Evolutionary conservation across 2,329 filamentous ascomycete genomes (phyloP).

Genomic region (Xylaria sp.): DNA sequence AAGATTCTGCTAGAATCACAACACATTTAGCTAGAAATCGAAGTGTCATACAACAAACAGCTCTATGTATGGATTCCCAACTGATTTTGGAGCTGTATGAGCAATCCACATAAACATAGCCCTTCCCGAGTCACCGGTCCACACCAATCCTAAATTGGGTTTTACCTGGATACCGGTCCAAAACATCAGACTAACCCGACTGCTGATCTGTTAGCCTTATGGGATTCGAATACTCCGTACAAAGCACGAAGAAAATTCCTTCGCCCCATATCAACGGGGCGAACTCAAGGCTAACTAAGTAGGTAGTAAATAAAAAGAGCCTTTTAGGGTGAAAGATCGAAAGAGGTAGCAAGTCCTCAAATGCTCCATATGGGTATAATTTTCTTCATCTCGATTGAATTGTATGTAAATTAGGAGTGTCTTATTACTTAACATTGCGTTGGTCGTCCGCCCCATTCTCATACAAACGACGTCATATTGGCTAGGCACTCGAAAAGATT

Average conservation of each 20-base stretch:
- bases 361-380: constrained; percentile 1
- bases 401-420: constrained; percentile 16
- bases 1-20: not conserved
- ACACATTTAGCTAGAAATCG: not conserved
- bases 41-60: constrained; percentile 8
- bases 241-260: constrained; percentile 31
- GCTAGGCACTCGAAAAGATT: not conserved
- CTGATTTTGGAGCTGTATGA: not conserved
- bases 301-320: not conserved
- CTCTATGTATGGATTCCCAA: not conserved
- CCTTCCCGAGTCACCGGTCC: constrained; percentile 35
- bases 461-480: constrained; percentile 4
- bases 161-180: constrained; percentile 10
- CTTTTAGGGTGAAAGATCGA: not conserved
- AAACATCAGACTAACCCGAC: constrained; percentile 2
- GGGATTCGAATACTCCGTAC: constrained; percentile 17
- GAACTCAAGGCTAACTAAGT: not conserved
- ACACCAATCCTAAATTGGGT: constrained; percentile 25
- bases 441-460: constrained; percentile 4
- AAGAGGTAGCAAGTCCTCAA: not conserved
- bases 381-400: constrained; percentile 7
- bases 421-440: constrained; percentile 20
- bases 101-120: constrained; percentile 7
- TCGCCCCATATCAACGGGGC: constrained; percentile 29
- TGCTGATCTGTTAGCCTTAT: constrained; percentile 34